Evolutionary conservation across 1,284 basidiomycete genomes (phyloP), one percentile per base, ranked within the genome.

Genomic region (Ganoderma sinense): DNA sequence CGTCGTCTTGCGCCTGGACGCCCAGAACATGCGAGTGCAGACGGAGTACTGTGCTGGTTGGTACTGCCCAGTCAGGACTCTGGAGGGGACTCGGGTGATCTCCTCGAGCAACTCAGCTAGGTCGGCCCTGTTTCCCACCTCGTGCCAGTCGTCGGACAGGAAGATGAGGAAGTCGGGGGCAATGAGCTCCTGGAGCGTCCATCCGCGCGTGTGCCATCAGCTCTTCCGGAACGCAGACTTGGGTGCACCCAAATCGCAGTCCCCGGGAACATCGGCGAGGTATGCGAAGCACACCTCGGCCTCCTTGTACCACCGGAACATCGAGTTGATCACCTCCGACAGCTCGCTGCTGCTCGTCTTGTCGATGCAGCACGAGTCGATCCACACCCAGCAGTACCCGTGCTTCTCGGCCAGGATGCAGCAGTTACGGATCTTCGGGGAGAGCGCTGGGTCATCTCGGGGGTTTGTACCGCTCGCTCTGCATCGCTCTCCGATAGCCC

Each of bases 351-450:
- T 66, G 45, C 65, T 66, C 41, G 65, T 60, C 65, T 66, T 66
- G 66, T 63, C 61, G 61, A 67, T 67, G 53, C 61, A 67, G 41
- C 61, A 68, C 2, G 66, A n/a, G n/a, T n/a, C n/a, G n/a, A n/a
- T n/a, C n/a, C n/a, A n/a, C n/a, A n/a, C n/a, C n/a, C n/a, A n/a
- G n/a, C n/a, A n/a, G n/a, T n/a, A n/a, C n/a, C 51, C 51, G 11
- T 53, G 4, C 51, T 53, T 53, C 51, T 53, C 51, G n/a, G 51
- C 51, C 0, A 53, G 6, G 11, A 53, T 29, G 26, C 51, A 53
- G 51, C 51, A 59, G 36, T 68, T 62, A 18, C 66, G 61, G 31
- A 68, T 60, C 65, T 66, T 60, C 39, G 33, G 31, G 29, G 65
- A 51, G 53, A 55, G 53, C 26, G 29, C n/a, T 16, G 36, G 29